phyloP scores from a whole-genome alignment of 345 rosid species.

The Clarkia xantiana region DNA sequence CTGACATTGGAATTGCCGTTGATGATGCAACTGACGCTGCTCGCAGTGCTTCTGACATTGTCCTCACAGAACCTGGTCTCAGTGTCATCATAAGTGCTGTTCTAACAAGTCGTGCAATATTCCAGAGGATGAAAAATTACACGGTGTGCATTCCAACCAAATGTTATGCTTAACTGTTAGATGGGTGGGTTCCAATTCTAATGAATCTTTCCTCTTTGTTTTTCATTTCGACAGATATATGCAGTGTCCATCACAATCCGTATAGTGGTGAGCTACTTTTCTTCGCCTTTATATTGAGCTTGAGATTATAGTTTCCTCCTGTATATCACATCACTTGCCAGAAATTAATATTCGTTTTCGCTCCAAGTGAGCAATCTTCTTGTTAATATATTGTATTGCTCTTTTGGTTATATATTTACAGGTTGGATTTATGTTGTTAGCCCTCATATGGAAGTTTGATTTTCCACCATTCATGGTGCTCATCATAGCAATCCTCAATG shows the following conservation, averaged over 20 bases:
- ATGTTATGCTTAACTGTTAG: too few species aligned
- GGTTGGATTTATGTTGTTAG: slow-evolving; percentile 55
- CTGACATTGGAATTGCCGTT: slow-evolving; percentile 61
- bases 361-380: too few species aligned
- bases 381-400: too few species aligned
- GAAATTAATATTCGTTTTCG: too few species aligned
- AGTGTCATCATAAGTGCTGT: slow-evolving; percentile 62
- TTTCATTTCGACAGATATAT: slow-evolving; percentile 49
- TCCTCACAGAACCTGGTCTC: slow-evolving; percentile 54
- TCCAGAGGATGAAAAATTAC: slow-evolving; percentile 65
- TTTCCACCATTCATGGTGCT: slow-evolving; percentile 33
- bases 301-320: too few species aligned
- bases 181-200: neutral
- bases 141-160: slow-evolving; percentile 16
- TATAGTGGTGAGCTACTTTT: slow-evolving; percentile 31
- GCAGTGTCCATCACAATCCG: slow-evolving; percentile 83
- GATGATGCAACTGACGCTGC: slow-evolving; percentile 77
- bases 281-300: too few species aligned
- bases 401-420: slow-evolving; percentile 9
- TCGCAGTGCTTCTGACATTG: slow-evolving; percentile 59
- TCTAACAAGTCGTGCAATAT: slow-evolving; percentile 45
- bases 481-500: slow-evolving; percentile 46
- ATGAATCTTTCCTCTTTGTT: neutral
- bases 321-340: too few species aligned
- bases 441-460: slow-evolving; percentile 36